Conservation (phyloP, 306 rosid species). For the Malus sieversii region DNA sequence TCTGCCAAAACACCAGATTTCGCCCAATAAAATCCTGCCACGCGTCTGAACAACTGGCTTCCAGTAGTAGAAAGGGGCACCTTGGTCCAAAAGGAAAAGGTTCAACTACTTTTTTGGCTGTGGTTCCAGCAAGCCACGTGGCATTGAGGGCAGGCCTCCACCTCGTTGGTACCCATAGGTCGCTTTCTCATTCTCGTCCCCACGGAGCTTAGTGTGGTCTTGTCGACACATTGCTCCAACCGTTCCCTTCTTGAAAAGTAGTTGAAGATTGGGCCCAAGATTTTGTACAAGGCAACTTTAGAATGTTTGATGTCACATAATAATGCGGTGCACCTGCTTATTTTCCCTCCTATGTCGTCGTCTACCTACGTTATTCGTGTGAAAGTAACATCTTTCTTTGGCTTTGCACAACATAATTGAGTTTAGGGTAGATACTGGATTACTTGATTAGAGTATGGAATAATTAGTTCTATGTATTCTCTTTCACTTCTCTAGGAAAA, state of each 20-base stretch:
- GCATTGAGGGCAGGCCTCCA: slow-evolving; percentile 10
- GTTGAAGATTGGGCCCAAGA: slow-evolving; percentile 16
- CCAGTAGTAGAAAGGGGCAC: neutral
- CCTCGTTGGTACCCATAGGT: slow-evolving; percentile 11
- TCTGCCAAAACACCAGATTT: neutral
- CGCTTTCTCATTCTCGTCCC: slow-evolving; percentile 22
- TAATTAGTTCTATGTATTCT: too few species aligned
- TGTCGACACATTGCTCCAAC: slow-evolving; percentile 23
- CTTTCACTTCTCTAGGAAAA: too few species aligned
- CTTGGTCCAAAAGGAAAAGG: neutral
- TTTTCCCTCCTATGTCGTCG: neutral
- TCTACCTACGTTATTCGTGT: too few species aligned
- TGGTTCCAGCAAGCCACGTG: slow-evolving; percentile 29
- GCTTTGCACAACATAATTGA: too few species aligned
- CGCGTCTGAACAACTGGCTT: neutral
- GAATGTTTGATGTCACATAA: neutral
- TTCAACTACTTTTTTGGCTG: neutral
- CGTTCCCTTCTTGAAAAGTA: neutral
- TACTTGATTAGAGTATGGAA: too few species aligned
- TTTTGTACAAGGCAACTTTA: neutral
- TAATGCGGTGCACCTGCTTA: neutral
- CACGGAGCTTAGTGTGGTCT: slow-evolving; percentile 25
- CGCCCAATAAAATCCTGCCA: neutral
- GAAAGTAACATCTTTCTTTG: too few species aligned
- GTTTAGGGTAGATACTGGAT: too few species aligned